These are phyloP conservation scores for Dendryphion nanum DNA, from an alignment of 2,329 filamentous ascomycete genomes.

Conservation along the genomic window DNA sequence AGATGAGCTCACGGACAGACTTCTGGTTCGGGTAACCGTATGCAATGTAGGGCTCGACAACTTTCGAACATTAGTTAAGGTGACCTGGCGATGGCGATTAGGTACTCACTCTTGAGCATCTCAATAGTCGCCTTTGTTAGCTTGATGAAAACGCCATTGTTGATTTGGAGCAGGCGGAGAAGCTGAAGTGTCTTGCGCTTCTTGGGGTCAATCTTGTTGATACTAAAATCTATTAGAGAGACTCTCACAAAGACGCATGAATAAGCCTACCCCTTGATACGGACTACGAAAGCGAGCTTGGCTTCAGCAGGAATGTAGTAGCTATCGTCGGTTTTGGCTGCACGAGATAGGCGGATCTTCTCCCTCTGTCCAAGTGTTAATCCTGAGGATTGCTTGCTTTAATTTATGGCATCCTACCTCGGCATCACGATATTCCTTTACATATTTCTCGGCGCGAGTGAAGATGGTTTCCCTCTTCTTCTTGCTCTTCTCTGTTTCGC, in stretches of 20 bases:
- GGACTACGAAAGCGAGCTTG: conserved; percentile 96
- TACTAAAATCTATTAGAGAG: conserved; percentile 56
- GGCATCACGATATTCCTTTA: conserved; percentile 97
- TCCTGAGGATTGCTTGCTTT: conserved; percentile 1
- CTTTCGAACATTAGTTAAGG: conserved; percentile 2
- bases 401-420: conserved; percentile 47
- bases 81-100: conserved; percentile 65
- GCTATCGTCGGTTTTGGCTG: conserved; percentile 87
- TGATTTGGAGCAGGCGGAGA: conserved; percentile 99
- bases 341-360: conserved; percentile 89
- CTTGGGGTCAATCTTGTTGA: conserved; percentile 99
- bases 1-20: conserved; percentile 97
- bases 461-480: conserved; percentile 98
- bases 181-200: conserved; percentile 99
- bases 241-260: too few relatives aligned
- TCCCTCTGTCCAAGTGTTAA: conserved; percentile 60
- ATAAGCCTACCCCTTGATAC: conserved; percentile 83
- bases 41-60: conserved; percentile 98
- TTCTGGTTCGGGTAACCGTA: conserved; percentile 99
- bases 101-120: conserved; percentile 74
- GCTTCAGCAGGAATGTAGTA: conserved; percentile 94
- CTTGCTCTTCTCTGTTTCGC: conserved; percentile 79
- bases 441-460: conserved; percentile 99
- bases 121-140: conserved; percentile 96
- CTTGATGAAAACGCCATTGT: conserved; percentile 98